Conservation (phyloP, 805 yeast genomes). For the Yarrowia divulgata region DNA sequence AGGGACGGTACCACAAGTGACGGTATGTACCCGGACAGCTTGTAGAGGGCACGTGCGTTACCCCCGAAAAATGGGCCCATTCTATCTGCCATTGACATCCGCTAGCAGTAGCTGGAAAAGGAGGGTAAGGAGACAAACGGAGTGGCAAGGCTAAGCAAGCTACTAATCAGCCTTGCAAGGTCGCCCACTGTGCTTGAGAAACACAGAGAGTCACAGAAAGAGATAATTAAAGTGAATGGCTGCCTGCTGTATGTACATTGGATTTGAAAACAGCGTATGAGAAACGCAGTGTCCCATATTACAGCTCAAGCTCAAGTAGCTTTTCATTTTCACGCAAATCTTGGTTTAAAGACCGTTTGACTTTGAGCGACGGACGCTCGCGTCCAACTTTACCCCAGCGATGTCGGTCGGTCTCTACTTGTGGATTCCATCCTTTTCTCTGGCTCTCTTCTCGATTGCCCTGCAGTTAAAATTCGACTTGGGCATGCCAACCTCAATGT, state of each 20-base stretch:
- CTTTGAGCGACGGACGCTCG: constrained; percentile 18
- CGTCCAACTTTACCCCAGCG: constrained; percentile 12
- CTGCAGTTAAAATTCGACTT: neutral
- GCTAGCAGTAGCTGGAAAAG: neutral
- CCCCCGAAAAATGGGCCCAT: too few species aligned
- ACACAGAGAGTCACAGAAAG: too few species aligned
- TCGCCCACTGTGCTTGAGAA: too few species aligned
- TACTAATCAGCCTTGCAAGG: constrained; percentile 9
- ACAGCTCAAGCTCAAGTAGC: neutral
- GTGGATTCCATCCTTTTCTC: neutral
- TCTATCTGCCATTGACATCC: too few species aligned
- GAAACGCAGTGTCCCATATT: too few species aligned
- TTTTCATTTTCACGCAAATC: constrained; percentile 37
- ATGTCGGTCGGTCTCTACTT: neutral
- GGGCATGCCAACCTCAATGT: constrained; percentile 16
- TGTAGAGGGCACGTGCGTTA: too few species aligned
- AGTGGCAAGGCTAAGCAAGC: constrained; percentile 7
- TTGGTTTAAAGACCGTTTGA: constrained; percentile 12
- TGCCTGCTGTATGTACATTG: neutral
- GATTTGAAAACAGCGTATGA: too few species aligned
- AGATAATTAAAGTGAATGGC: neutral
- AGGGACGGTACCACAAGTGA: too few species aligned
- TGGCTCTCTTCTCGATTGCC: neutral
- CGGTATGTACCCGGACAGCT: too few species aligned
- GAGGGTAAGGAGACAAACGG: neutral